These are phyloP conservation scores for Ploettnerulaceae sp. DNA, from an alignment of 2,329 filamentous ascomycete genomes.

Conservation along the genomic window DNA sequence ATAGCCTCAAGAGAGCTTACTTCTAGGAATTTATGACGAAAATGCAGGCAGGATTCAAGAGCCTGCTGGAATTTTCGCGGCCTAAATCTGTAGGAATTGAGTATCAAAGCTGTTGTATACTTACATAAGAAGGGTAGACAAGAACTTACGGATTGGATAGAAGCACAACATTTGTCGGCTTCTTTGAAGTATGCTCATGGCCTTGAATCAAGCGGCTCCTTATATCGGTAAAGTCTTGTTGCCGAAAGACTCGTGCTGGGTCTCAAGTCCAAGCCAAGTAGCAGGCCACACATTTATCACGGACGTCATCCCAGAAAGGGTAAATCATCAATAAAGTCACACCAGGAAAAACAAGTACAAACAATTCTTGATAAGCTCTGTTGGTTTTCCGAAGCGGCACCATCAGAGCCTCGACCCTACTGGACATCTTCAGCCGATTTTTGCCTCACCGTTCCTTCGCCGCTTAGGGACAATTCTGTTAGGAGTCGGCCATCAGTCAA, in stretches of 20 bases:
- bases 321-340: slow-evolving; percentile 5
- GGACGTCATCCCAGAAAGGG: slow-evolving; percentile 4
- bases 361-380: slow-evolving; percentile 1
- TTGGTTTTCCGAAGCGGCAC: background rate
- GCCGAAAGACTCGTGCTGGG: slow-evolving; percentile 1
- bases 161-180: slow-evolving; percentile 2
- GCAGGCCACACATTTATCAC: background rate
- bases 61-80: slow-evolving; percentile 1
- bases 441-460: background rate
- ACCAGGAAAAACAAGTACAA: background rate
- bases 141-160: slow-evolving; percentile 6
- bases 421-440: background rate
- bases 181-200: background rate
- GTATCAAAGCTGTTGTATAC: background rate
- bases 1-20: background rate
- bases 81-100: slow-evolving; percentile 3
- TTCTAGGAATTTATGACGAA: background rate
- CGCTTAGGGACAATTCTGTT: background rate
- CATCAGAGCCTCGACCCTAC: background rate
- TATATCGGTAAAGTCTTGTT: slow-evolving; percentile 28
- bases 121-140: background rate
- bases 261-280: slow-evolving; percentile 5
- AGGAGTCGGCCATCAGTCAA: background rate
- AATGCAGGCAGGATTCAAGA: background rate
- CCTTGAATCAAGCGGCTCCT: background rate